Conservation (phyloP, 208 protist species). For the Wallacemonas sp. region DNA sequence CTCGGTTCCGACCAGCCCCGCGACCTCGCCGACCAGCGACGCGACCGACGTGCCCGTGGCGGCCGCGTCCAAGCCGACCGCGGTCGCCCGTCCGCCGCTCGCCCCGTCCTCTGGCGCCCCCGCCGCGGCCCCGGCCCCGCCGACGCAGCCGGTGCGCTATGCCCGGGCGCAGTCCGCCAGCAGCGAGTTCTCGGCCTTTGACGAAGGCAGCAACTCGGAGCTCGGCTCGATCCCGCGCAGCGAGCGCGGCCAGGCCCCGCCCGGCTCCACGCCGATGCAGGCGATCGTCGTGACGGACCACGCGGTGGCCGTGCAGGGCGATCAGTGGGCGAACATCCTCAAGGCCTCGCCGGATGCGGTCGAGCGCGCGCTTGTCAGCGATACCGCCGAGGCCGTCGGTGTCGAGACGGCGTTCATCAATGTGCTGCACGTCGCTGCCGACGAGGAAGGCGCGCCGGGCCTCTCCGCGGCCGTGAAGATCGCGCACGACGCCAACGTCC, state of each 20-base stretch:
- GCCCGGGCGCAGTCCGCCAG: constrained; percentile 12
- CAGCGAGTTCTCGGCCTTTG: constrained; percentile 33
- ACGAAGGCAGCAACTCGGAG: constrained; percentile 9
- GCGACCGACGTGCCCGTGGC: neutral
- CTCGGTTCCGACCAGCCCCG: neutral
- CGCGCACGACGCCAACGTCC: constrained; percentile 23
- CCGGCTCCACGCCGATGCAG: constrained; percentile 16
- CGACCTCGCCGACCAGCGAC: neutral
- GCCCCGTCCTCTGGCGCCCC: constrained; percentile 5
- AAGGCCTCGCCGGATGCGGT: constrained; percentile 31
- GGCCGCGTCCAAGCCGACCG: neutral
- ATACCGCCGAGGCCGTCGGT: constrained; percentile 37
- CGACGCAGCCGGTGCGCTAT: constrained; percentile 9
- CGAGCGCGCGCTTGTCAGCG: constrained; percentile 49
- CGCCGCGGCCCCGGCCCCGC: constrained; percentile 10
- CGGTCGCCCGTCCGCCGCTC: constrained; percentile 11
- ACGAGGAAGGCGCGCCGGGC: constrained; percentile 6
- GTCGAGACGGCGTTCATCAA: constrained; percentile 42
- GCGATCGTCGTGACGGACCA: constrained; percentile 40
- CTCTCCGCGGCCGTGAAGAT: constrained; percentile 42
- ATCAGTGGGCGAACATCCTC: constrained; percentile 41
- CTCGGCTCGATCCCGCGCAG: neutral
- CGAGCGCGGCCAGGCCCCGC: constrained; percentile 8
- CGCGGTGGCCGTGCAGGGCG: constrained; percentile 24
- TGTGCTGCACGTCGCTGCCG: constrained; percentile 31